These are phyloP conservation scores for Penicillium crustosum DNA, from an alignment of 2,329 filamentous ascomycete species.

Conservation along the genomic window DNA sequence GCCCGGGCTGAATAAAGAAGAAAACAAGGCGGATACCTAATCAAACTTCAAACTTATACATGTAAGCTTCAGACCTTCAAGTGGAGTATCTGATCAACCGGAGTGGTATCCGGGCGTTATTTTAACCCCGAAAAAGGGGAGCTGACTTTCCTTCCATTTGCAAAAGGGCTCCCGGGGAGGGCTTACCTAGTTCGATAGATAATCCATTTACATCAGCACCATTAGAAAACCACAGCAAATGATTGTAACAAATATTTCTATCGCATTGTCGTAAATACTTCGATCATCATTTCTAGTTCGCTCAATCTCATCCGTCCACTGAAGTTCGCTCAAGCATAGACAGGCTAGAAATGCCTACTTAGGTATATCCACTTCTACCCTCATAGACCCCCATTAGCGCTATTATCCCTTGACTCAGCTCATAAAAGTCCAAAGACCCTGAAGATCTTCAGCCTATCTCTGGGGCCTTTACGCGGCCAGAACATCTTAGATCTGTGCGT, in stretches of 20 bases:
- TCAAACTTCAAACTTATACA: too few relatives aligned
- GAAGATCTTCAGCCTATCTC: neutral
- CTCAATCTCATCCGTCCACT: neutral
- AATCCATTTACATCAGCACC: too few relatives aligned
- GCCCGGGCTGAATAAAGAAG: too few relatives aligned
- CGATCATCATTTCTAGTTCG: neutral
- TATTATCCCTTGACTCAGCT: too few relatives aligned
- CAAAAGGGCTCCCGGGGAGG: too few relatives aligned
- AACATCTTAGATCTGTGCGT: neutral
- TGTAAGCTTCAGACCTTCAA: too few relatives aligned
- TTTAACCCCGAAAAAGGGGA: too few relatives aligned
- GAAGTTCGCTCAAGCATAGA: neutral
- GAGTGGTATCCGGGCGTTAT: too few relatives aligned
- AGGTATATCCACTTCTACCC: neutral
- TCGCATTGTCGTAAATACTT: neutral
- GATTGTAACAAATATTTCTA: neutral
- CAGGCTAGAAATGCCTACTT: neutral
- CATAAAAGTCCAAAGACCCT: neutral
- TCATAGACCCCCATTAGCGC: neutral
- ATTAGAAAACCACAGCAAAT: neutral
- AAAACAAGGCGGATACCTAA: too few relatives aligned
- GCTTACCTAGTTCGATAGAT: too few relatives aligned
- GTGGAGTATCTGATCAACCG: too few relatives aligned
- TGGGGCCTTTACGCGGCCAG: neutral
- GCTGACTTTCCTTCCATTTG: too few relatives aligned